These are phyloP conservation scores for Aspergillus sp. DNA, from an alignment of 2,329 filamentous ascomycete species.

Conservation along the genomic window DNA sequence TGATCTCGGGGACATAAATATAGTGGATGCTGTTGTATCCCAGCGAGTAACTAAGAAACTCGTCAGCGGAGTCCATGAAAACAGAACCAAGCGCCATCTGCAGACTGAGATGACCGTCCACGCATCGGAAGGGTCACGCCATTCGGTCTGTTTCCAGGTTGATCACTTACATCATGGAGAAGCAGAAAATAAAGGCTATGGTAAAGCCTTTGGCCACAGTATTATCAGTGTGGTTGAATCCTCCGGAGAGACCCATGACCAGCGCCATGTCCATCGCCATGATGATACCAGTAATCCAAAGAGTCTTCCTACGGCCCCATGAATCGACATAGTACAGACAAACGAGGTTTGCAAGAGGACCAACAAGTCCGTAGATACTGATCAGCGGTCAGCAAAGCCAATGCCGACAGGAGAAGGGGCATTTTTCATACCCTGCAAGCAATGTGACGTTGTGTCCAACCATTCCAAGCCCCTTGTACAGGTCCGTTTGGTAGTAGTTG, in stretches of 20 bases:
- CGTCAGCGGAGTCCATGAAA: background rate
- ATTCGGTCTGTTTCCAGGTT: background rate
- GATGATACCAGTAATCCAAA: conserved; percentile 5
- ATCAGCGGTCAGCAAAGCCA: background rate
- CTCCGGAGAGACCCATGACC: conserved; percentile 8
- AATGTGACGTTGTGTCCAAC: conserved; percentile 5
- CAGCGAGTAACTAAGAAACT: conserved; percentile 3
- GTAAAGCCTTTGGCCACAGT: conserved; percentile 7
- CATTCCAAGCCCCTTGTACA: conserved; percentile 7
- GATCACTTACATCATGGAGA: conserved; percentile 4
- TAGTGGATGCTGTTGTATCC: conserved; percentile 9
- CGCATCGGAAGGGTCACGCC: no score
- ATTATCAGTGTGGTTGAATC: conserved; percentile 1
- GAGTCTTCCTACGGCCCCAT: conserved; percentile 7
- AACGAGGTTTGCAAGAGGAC: conserved; percentile 3
- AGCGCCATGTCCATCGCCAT: conserved; percentile 6
- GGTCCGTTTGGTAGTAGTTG: conserved; percentile 9
- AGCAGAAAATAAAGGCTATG: conserved; percentile 7
- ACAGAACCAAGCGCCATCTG: no score
- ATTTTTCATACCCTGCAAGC: conserved; percentile 4
- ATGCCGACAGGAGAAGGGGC: background rate
- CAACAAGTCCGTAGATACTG: conserved; percentile 7
- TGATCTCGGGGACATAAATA: conserved; percentile 15
- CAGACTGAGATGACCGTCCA: no score
- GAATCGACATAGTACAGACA: conserved; percentile 8